Base-by-base conservation (phyloP, 179 eudicot genomes). In the Silene vulgaris region DNA sequence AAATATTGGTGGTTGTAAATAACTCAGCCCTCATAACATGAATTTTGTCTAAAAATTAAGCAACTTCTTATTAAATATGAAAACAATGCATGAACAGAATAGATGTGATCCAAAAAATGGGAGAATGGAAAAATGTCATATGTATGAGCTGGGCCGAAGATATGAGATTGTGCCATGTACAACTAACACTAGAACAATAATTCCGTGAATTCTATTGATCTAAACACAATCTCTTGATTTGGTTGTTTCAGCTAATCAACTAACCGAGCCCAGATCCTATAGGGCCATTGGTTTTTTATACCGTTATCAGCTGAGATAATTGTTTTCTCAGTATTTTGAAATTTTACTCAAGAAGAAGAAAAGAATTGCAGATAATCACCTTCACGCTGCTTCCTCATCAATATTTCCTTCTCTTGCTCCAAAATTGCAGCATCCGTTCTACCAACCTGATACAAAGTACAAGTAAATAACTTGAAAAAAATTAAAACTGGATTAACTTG, bases 371-470 rank as follows among this genome's bases (percentile, higher is more conserved):
- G 9, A 32, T 69, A 56, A 32, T 76, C 69, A 90, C 97, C 98
- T 87, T 86, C 87, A 2, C 16, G 83, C 66, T 88, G 91, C 76
- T 73, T 86, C 80, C 78, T 90, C 74, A 85, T 86, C 76, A 87
- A 29, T 76, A 76, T 82, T 72, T 81, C 86, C 73, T 76, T 90
- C 74, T 85, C 90, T 75, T 77, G 82, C 80, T 85, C 87, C 84
- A 82, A 68, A 52, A 69, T 84, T 17, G 80, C 73, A 9, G 79
- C 75, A 84, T 88, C 85, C 73, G 50, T 71, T 79, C 79, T 81
- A 63, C 80, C 85, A 61, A 74, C 90, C 94, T 91, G 76, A 57
- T 29, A 62, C 8, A 16, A 26, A 68, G 62, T 5, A 67, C 13
- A n/a, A 2, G 59, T 77, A 14, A 69, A 60, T 74, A 21, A 40